phyloP scores from a whole-genome alignment of 2,329 filamentous ascomycete species.

The Colletotrichum destructivum region DNA sequence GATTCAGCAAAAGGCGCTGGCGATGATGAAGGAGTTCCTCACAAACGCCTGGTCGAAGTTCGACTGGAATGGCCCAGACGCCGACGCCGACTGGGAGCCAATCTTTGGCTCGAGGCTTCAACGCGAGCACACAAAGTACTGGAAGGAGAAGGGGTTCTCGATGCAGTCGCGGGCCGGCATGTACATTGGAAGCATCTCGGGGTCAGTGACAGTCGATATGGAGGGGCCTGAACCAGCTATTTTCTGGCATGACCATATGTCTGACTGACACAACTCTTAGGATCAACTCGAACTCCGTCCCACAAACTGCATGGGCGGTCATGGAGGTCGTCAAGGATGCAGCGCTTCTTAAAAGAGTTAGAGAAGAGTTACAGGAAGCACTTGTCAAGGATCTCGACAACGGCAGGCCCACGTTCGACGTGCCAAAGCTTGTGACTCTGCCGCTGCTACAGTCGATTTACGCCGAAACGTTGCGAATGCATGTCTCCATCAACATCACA shows the following conservation, averaged over 20 bases:
- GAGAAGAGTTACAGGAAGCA: constrained; percentile 43
- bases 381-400: constrained; percentile 27
- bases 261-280: constrained; percentile 9
- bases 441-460: constrained; percentile 49
- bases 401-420: constrained; percentile 40
- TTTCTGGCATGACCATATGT: too few relatives aligned
- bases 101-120: constrained; percentile 46
- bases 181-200: constrained; percentile 15
- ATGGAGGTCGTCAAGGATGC: constrained; percentile 48
- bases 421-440: constrained; percentile 40
- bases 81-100: constrained; percentile 49
- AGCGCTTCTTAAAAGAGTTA: constrained; percentile 42
- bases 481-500: constrained; percentile 46
- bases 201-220: not conserved
- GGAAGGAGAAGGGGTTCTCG: constrained; percentile 42
- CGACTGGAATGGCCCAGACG: constrained; percentile 41
- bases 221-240: not conserved
- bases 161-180: constrained; percentile 35
- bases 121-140: constrained; percentile 44
- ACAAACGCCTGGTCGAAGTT: constrained; percentile 39
- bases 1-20: constrained; percentile 34
- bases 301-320: constrained; percentile 47
- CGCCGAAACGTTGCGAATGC: constrained; percentile 47
- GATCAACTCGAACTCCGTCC: constrained; percentile 49
- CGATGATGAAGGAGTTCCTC: constrained; percentile 30